Base-by-base conservation (phyloP, 2,329 filamentous ascomycete genomes). In the Fusarium nematophilum region DNA sequence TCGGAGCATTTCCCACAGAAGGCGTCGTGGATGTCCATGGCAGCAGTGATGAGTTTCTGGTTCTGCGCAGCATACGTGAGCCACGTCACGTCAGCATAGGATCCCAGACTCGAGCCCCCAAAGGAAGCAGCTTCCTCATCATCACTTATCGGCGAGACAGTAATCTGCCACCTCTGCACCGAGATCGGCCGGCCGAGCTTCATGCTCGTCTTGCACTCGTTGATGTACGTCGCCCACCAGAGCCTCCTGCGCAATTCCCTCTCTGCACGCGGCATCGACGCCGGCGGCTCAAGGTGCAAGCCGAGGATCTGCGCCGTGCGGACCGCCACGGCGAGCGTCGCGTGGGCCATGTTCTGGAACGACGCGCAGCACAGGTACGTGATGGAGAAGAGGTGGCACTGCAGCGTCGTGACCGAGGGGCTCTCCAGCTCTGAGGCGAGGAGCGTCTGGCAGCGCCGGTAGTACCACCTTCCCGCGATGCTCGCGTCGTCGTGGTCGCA, bases 201-300 rank as follows among this genome's bases (percentile, higher is more conserved):
- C 71, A 80, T 78, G 56, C 73, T 74, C 2, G 71, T 75, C 59
- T 81, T 82, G 52, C 71, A 76, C 48, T 86, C 83, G 13, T 84
- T 68, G 2, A 73, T 71, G 60, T 78, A 84, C 0, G 85, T 62
- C 0, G 68, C 70, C 82, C 82, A 85, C 83, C 83, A 86, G 8
- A 85, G 53, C 1, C 82, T 74, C 60, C 78, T 81, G 3, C 79
- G 78, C 50, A 82, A 66, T 59, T 83, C 81, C 15, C 74, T 64
- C 44, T 79, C 81, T 1, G 74, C 77, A n/a, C n/a, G n/a, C n/a
- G n/a, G n/a, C n/a, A n/a, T n/a, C n/a, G n/a, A n/a, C n/a, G n/a
- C n/a, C n/a, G n/a, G n/a, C n/a, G n/a, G n/a, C n/a, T n/a, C n/a
- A n/a, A n/a, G n/a, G n/a, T n/a, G n/a, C n/a, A n/a, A n/a, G n/a